Conservation (phyloP, 306 rosid species). For the Coriaria nepalensis region DNA sequence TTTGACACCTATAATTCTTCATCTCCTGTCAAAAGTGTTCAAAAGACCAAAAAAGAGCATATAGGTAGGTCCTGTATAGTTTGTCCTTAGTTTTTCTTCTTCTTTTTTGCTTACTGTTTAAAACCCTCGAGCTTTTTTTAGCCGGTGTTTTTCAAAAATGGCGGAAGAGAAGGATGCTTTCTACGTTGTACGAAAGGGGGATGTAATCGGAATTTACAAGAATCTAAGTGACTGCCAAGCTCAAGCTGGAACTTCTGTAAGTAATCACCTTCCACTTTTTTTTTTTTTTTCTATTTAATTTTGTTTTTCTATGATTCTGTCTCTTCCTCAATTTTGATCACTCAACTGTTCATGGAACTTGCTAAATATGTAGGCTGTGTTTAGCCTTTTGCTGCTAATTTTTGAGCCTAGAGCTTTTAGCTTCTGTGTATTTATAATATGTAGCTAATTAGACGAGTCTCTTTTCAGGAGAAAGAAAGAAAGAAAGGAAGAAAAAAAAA, state of each 20-base stretch:
- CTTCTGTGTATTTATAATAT: too few relatives aligned
- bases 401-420: too few relatives aligned
- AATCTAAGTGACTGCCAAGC: conserved; percentile 38
- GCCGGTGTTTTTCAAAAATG: conserved; percentile 23
- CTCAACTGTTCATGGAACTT: too few relatives aligned
- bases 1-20: too few relatives aligned
- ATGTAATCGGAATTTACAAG: conserved; percentile 60
- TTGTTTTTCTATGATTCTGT: not conserved
- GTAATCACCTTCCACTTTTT: not conserved
- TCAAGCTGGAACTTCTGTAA: conserved; percentile 41
- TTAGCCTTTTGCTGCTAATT: too few relatives aligned
- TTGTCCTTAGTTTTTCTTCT: not conserved
- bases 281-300: conserved; percentile 1
- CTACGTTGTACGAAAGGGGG: conserved; percentile 65
- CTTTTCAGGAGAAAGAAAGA: too few relatives aligned
- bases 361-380: too few relatives aligned
- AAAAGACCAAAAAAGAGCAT: not conserved
- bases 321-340: conserved; percentile 4
- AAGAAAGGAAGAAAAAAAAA: too few relatives aligned
- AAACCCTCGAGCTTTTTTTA: not conserved
- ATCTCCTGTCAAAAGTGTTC: too few relatives aligned
- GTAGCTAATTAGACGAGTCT: too few relatives aligned
- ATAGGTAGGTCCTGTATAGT: not conserved
- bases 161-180: conserved; percentile 61
- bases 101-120: not conserved